A percentile compares a stretch with the other conserved stretches of the same genome.
Conservation (phyloP, 164 flowering plant species). For the Berberis vulgaris region DNA sequence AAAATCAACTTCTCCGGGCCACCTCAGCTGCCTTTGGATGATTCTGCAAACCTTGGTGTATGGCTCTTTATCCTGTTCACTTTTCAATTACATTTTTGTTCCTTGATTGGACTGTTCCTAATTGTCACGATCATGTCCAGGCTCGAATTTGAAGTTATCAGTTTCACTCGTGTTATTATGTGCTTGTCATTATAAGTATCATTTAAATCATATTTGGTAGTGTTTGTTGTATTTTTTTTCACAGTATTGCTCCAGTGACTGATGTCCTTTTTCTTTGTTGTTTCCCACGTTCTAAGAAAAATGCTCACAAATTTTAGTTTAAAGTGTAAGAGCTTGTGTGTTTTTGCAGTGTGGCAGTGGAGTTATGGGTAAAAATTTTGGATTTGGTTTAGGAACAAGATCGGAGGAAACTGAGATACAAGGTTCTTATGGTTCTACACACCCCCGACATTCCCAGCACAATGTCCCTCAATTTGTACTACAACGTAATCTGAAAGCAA, state of each 20-base stretch:
- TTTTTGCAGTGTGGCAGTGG: too few species aligned
- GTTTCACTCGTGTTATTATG: too few species aligned
- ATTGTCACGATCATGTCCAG: not conserved
- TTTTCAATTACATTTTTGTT: not conserved
- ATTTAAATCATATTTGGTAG: too few species aligned
- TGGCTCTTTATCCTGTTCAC: conserved; percentile 20
- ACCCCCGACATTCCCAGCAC: conserved; percentile 27
- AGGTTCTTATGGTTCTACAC: conserved; percentile 29
- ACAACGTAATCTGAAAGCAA: conserved; percentile 19
- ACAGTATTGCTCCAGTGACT: too few species aligned
- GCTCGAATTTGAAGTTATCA: not conserved
- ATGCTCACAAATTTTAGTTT: too few species aligned
- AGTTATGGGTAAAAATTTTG: too few species aligned
- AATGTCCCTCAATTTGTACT: conserved; percentile 24
- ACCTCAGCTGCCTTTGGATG: conserved; percentile 32
- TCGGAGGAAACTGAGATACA: conserved; percentile 23
- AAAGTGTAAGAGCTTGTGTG: too few species aligned
- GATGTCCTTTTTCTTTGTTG: too few species aligned
- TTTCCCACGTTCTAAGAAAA: too few species aligned
- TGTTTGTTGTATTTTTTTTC: too few species aligned
- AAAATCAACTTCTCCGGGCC: conserved; percentile 30
- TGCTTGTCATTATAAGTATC: too few species aligned
- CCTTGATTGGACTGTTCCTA: not conserved
- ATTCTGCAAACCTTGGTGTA: conserved; percentile 30
- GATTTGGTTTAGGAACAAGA: conserved; percentile 1